A percentile compares a stretch with the other conserved stretches of the same genome.
phyloP scores from a whole-genome alignment of 75 land plant genomes.

The Gnetum montanum region DNA sequence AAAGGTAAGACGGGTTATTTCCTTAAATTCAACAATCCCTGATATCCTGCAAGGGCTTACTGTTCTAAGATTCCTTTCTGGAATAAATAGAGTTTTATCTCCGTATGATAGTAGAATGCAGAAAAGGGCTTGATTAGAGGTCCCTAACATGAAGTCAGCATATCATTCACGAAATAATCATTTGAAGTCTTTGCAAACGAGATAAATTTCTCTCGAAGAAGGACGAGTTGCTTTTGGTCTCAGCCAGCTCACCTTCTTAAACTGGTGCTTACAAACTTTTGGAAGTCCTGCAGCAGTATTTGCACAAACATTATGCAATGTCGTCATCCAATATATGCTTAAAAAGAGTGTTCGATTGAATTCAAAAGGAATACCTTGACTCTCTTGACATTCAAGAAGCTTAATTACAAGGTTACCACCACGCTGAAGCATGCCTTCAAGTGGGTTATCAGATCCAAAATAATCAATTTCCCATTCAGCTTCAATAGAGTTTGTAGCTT shows the following conservation, averaged over 20 bases:
- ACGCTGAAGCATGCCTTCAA: conserved; percentile 40
- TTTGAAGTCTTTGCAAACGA: conserved; percentile 57
- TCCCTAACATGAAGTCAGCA: too few relatives aligned
- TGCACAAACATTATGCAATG: conserved; percentile 1
- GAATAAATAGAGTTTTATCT: background rate
- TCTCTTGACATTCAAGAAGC: conserved; percentile 82
- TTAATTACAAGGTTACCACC: conserved; percentile 81
- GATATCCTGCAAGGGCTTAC: background rate
- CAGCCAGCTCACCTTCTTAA: conserved; percentile 63
- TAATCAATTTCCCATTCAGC: conserved; percentile 1
- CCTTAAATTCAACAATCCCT: background rate
- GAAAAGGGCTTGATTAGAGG: too few relatives aligned
- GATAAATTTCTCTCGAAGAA: conserved; percentile 81
- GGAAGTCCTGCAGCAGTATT: conserved; percentile 40
- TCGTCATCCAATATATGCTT: background rate
- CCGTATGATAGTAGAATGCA: too few relatives aligned
- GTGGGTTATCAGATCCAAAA: conserved; percentile 5
- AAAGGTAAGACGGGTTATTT: background rate
- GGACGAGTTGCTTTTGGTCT: conserved; percentile 91
- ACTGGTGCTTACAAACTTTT: conserved; percentile 57
- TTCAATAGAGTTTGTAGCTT: background rate
- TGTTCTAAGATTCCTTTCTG: background rate
- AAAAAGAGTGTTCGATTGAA: background rate
- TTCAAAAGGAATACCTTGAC: conserved; percentile 40
- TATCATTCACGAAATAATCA: background rate